phyloP scores from a whole-genome alignment of 768 basidiomycete genomes.

The Kwoniella sp. region DNA sequence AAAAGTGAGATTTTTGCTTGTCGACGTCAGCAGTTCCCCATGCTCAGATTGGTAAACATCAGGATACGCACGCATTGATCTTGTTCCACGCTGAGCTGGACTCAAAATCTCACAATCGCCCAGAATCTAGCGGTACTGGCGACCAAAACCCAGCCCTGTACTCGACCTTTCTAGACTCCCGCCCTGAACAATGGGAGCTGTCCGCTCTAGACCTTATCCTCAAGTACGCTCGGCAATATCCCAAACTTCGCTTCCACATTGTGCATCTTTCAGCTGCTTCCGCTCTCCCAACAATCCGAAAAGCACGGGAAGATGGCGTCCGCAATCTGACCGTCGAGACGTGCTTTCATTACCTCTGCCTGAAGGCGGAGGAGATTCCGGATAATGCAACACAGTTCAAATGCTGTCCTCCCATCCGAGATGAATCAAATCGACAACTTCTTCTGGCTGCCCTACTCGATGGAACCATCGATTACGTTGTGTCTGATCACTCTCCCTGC shows the following conservation, averaged over 20 bases:
- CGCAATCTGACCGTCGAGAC: slow-evolving; percentile 83
- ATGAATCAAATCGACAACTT: slow-evolving; percentile 63
- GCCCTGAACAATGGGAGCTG: slow-evolving; percentile 73
- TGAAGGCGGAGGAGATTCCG: slow-evolving; percentile 69
- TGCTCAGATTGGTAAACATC: background rate
- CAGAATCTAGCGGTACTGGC: background rate
- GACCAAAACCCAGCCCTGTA: slow-evolving; percentile 58
- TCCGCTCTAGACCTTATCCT: slow-evolving; percentile 77
- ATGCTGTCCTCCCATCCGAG: slow-evolving; percentile 91
- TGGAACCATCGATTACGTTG: slow-evolving; percentile 80
- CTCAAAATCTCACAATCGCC: slow-evolving; percentile 23
- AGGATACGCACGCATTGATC: slow-evolving; percentile 68
- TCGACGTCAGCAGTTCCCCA: background rate
- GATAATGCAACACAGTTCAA: slow-evolving; percentile 71
- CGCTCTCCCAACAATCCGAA: slow-evolving; percentile 70
- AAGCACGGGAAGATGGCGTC: slow-evolving; percentile 60
- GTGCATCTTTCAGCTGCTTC: slow-evolving; percentile 87
- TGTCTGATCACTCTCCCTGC: slow-evolving; percentile 95
- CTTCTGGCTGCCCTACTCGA: slow-evolving; percentile 78
- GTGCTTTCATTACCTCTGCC: slow-evolving; percentile 91
- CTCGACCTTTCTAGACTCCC: slow-evolving; percentile 75
- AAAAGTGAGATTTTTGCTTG: slow-evolving; percentile 55
- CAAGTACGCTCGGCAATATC: slow-evolving; percentile 60
- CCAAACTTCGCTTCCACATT: slow-evolving; percentile 66
- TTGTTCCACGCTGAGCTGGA: slow-evolving; percentile 88